Evolutionary conservation across 768 basidiomycete species (phyloP).

Genomic region (Trametes villosa): DNA sequence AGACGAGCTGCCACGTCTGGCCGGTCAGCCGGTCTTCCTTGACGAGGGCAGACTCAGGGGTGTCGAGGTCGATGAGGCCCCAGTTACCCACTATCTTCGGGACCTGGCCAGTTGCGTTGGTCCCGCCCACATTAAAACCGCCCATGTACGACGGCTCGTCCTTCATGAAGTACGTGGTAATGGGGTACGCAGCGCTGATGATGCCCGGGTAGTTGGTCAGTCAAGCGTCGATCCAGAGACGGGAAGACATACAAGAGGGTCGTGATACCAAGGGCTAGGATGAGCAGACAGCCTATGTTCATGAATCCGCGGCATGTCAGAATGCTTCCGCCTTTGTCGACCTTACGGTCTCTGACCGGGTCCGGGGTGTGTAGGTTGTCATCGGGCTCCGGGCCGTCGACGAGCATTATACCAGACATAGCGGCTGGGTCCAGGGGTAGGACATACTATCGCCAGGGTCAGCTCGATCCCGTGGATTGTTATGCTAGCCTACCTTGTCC

Average conservation of each 20-base stretch:
- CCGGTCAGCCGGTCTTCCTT: constrained; percentile 30
- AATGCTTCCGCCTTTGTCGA: constrained; percentile 45
- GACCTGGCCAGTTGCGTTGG: constrained; percentile 49
- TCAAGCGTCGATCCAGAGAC: not conserved
- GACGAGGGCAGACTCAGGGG: constrained; percentile 49
- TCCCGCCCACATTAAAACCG: constrained; percentile 49
- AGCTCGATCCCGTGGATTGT: not conserved
- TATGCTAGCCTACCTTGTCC: constrained; percentile 1
- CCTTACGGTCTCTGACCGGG: constrained; percentile 30
- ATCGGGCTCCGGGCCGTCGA: constrained; percentile 52
- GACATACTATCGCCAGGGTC: not conserved
- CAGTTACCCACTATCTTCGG: constrained; percentile 44
- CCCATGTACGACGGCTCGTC: constrained; percentile 37
- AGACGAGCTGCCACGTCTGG: constrained; percentile 62
- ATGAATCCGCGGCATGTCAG: constrained; percentile 64
- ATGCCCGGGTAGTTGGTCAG: not conserved
- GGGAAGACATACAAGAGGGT: constrained; percentile 60
- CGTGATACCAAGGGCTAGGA: constrained; percentile 52
- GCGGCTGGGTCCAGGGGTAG: constrained; percentile 32
- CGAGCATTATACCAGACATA: constrained; percentile 19
- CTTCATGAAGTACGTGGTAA: constrained; percentile 42
- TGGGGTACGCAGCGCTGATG: constrained; percentile 46
- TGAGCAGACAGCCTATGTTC: constrained; percentile 71
- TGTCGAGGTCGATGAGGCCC: constrained; percentile 57
- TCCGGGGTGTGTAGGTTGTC: constrained; percentile 76